Evolutionary conservation across 495 filamentous ascomycete species (phyloP), one percentile per base, ranked within the genome.

Genomic region (Daldinia caldariorum): DNA sequence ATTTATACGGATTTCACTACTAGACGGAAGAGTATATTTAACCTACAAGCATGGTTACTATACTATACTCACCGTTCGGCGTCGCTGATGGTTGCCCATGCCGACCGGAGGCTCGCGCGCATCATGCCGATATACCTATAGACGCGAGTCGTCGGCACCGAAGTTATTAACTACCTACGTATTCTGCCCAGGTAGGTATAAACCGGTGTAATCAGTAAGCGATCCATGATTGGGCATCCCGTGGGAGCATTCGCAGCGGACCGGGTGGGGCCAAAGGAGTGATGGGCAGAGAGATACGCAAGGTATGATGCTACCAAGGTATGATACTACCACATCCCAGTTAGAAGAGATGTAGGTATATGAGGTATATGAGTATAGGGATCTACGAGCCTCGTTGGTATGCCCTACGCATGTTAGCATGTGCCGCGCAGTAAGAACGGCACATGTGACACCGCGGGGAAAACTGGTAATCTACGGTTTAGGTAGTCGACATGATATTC

Each of bases 41-140:
- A 53, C 31, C 31, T 1, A 16, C 22, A 14, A 32, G n/a, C 31
- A 6, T 53, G 0, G 26, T 7, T 16, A n/a, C 22, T 32, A 16
- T 10, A 53, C 1, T 14, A 2, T 1, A 4, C 4, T 3, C 3
- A 32, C 12, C 53, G 8, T 50, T 69, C 66, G 66, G 59, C 43
- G 9, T 51, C 29, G 35, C 54, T 53, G 35, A 22, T 14, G 29
- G 6, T 14, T 31, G 7, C 18, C 22, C 26, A 9, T 32, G 13
- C 66, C 66, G 66, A 63, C 51, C 66, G 59, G 66, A 29, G 29
- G 14, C 59, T 62, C 59, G 66, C 60, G 54, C 13, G 34, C n/a
- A 20, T 22, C 20, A 43, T 6, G 4, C 59, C 58, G 66, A 53
- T 38, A 45, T 43, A 26, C 26, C 26, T 26, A 26, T 45, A 13